phyloP scores from a whole-genome alignment of 768 basidiomycete genomes.

The Amanita thiersii region DNA sequence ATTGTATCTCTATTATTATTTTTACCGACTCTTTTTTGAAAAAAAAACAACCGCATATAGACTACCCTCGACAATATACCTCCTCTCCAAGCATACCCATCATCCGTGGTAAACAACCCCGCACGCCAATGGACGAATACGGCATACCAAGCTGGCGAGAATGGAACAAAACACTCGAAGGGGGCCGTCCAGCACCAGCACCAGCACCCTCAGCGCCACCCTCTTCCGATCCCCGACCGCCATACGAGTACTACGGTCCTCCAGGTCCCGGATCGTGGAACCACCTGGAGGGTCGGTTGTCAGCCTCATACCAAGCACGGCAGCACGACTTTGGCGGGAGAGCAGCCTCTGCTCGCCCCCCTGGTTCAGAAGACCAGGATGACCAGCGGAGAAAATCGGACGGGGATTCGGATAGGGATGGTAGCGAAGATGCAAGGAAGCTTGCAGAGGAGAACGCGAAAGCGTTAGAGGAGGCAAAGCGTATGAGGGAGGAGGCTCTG shows the following conservation, averaged over 20 bases:
- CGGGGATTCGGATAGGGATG: conserved; percentile 10
- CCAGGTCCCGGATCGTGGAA: background rate
- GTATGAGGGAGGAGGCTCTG: conserved; percentile 19
- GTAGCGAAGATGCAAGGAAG: conserved; percentile 10
- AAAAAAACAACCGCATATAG: background rate
- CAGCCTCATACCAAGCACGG: background rate
- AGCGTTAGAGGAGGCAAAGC: conserved; percentile 17
- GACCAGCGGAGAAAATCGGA: conserved; percentile 10
- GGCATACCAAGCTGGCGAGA: conserved; percentile 1
- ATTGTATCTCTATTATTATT: background rate
- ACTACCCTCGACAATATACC: background rate
- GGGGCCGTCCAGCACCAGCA: conserved; percentile 2
- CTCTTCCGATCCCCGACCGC: background rate
- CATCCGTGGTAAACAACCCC: conserved; percentile 1
- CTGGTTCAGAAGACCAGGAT: conserved; percentile 1
- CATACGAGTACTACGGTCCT: conserved; percentile 1
- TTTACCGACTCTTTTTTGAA: background rate
- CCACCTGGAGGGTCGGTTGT: background rate
- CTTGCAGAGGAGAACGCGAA: conserved; percentile 14
- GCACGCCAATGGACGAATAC: conserved; percentile 1
- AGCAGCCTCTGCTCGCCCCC: background rate
- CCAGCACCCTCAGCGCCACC: too few species aligned
- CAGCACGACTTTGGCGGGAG: conserved; percentile 9
- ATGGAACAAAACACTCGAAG: background rate
- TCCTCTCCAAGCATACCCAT: conserved; percentile 6